Base-by-base conservation (phyloP, 2,329 filamentous ascomycete species). In the Colletotrichum sp. region DNA sequence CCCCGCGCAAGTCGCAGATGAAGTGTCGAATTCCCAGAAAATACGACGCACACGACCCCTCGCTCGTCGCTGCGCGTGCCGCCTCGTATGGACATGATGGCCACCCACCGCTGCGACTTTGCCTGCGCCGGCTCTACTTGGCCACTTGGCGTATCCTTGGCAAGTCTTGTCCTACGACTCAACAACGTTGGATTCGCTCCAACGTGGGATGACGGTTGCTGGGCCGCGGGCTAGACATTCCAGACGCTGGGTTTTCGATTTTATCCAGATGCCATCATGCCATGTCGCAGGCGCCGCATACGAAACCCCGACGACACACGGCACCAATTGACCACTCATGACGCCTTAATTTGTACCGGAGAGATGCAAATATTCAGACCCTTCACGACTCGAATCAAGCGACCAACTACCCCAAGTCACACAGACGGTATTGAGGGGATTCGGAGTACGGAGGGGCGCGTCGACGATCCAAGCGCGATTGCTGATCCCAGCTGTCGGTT, bases 161-260 rank as follows among this genome's bases (percentile, higher is more conserved):
- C 72, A 34, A 55, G 29, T 72, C 72, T 74, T 72, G 72, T 72
- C 72, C 72, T 66, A 66, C 68, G 57, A 66, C 62, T 67, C 72
- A 67, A 72, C 69, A 59, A 63, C 34, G 72, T 72, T 67, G 69
- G 72, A 33, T 24, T 31, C 24, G 38, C 63, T 67, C 68, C 68
- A 36, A 72, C 55, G 62, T 57, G 68, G 68, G 63, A 74, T 74
- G 72, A 67, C 72, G 36, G 57, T 66, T 51, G 34, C 64, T 43
- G 21, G 55, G 43, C 18, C 47, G 57, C 24, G 21, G 38, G 55
- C 21, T 54, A 55, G 15, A 58, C 72, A 72, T 58, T 59, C 72
- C 62, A 72, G 43, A 74, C 69, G 58, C 62, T 61, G 29, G 55
- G 16, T 57, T 29, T 36, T 54, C 68, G 47, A 58, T 62, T 57